phyloP scores from a whole-genome alignment of 2,329 filamentous ascomycete species.

The Colletotrichum salicis region DNA sequence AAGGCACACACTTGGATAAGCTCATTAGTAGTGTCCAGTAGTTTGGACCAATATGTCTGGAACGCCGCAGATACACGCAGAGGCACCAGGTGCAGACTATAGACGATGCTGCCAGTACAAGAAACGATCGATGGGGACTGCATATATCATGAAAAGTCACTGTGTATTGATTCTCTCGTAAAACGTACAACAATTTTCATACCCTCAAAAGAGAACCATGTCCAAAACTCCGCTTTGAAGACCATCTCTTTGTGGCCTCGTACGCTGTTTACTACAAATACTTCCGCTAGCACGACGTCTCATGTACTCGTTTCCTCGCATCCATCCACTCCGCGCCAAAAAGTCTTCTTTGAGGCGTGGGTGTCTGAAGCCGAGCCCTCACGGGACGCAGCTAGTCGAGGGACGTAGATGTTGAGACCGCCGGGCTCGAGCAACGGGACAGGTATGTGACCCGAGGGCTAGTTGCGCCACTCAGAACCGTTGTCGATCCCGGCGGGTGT shows the following conservation, averaged over 20 bases:
- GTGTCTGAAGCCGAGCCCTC: background rate
- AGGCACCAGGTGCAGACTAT: background rate
- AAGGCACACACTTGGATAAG: background rate
- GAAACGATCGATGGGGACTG: background rate
- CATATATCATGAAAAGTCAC: background rate
- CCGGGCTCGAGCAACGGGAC: background rate
- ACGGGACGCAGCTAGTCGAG: background rate
- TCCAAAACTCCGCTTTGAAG: background rate
- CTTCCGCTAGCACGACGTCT: background rate
- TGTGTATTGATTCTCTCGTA: constrained; percentile 9
- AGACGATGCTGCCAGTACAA: background rate
- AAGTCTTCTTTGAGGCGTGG: background rate
- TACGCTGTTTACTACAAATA: background rate
- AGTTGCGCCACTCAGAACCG: constrained; percentile 58
- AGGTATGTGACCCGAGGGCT: background rate
- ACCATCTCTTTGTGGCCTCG: background rate
- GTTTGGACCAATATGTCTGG: background rate
- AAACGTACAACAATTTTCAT: constrained; percentile 4
- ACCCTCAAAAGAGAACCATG: background rate
- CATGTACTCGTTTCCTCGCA: background rate
- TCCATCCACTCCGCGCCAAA: background rate
- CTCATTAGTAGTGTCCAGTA: background rate
- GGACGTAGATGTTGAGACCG: background rate
- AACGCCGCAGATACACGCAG: background rate
- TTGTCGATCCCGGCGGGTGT: constrained; percentile 52